Conservation (phyloP, 495 filamentous ascomycete genomes). For the Hyaloscypha finlandica region DNA sequence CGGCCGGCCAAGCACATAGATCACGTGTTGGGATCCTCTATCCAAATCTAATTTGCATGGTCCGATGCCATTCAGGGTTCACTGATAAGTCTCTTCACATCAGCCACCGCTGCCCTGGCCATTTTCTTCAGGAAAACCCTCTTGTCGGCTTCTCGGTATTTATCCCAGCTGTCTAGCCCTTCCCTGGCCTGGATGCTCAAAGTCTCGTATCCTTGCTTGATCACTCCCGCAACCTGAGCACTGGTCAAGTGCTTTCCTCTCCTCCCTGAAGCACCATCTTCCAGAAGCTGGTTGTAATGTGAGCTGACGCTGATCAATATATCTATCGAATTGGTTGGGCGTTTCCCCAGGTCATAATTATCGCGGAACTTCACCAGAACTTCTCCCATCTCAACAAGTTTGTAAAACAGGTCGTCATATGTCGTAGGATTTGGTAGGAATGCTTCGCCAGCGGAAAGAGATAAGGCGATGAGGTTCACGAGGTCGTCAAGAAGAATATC, state of each 20-base stretch:
- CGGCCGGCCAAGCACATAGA: background rate
- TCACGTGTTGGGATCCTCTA: conserved; percentile 4
- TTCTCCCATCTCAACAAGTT: conserved; percentile 89
- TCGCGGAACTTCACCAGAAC: conserved; percentile 81
- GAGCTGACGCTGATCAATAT: conserved; percentile 81
- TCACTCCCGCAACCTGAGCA: conserved; percentile 82
- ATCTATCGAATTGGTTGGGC: conserved; percentile 68
- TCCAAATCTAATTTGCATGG: background rate
- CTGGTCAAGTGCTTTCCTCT: conserved; percentile 66
- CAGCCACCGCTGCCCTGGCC: conserved; percentile 72
- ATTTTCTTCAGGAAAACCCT: conserved; percentile 81
- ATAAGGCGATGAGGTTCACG: conserved; percentile 81
- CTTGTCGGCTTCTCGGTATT: conserved; percentile 76
- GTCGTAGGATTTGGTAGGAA: conserved; percentile 88
- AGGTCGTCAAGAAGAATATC: conserved; percentile 67
- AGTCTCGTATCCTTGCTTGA: conserved; percentile 95
- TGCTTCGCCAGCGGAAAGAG: conserved; percentile 82
- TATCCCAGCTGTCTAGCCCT: conserved; percentile 77
- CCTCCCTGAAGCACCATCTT: conserved; percentile 57
- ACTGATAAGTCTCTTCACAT: conserved; percentile 52
- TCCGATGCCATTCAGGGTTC: conserved; percentile 26
- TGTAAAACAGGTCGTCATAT: conserved; percentile 98
- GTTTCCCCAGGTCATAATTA: conserved; percentile 59
- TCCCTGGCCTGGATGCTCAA: conserved; percentile 83
- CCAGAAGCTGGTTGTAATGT: conserved; percentile 84